phyloP scores from a whole-genome alignment of 805 yeast genomes.

The Cephaloascus albidus region DNA sequence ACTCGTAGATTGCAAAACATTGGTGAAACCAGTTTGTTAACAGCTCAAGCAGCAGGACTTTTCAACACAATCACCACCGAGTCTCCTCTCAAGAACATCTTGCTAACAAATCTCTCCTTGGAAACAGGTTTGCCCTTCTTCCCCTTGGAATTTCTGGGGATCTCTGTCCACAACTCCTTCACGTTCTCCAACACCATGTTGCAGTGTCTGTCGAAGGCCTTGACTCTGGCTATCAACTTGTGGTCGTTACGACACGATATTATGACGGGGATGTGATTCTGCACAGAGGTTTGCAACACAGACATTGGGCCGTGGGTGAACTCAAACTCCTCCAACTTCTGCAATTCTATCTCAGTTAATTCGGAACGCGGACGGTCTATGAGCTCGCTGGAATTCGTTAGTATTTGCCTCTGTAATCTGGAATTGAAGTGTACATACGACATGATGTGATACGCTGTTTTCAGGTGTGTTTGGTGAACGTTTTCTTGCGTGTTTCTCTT shows the following conservation, averaged over 20 bases:
- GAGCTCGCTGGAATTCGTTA: constrained; percentile 37
- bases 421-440: too few relatives aligned
- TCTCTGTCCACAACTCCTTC: constrained; percentile 75
- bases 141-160: constrained; percentile 53
- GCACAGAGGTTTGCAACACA: constrained; percentile 74
- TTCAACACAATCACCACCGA: constrained; percentile 79
- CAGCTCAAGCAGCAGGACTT: constrained; percentile 6
- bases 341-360: constrained; percentile 69
- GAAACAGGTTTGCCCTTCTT: constrained; percentile 59
- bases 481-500: too few relatives aligned
- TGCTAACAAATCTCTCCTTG: constrained; percentile 75
- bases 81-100: constrained; percentile 91
- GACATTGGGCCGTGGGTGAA: constrained; percentile 87
- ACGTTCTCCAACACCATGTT: constrained; percentile 90
- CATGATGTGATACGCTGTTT: too few relatives aligned
- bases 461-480: too few relatives aligned
- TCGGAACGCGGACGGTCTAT: constrained; percentile 72
- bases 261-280: constrained; percentile 65
- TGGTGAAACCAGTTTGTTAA: too few relatives aligned
- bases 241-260: constrained; percentile 91
- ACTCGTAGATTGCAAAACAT: too few relatives aligned
- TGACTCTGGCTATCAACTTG: constrained; percentile 80
- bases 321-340: constrained; percentile 81
- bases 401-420: too few relatives aligned
- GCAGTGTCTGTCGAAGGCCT: constrained; percentile 94